Evolutionary conservation across 208 protist species (phyloP).

Genomic region (Phytomonas sp.): DNA sequence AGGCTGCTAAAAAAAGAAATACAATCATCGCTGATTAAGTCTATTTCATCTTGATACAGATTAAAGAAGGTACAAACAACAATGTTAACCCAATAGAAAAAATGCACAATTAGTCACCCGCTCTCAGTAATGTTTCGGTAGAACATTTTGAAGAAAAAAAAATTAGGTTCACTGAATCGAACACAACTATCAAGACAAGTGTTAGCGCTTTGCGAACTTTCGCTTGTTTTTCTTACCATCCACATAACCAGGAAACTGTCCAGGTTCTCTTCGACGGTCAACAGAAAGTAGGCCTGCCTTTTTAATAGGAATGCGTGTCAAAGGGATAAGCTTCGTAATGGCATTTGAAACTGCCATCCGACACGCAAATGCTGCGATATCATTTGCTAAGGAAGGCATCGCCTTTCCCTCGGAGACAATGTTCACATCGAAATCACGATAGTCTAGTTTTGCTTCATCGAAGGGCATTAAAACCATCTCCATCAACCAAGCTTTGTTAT

Average conservation of each 20-base stretch:
- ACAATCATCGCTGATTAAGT: slow-evolving; percentile 33
- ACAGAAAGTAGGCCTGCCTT: slow-evolving; percentile 84
- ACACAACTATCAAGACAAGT: slow-evolving; percentile 10
- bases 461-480: slow-evolving; percentile 87
- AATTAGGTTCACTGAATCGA: slow-evolving; percentile 5
- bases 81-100: slow-evolving; percentile 13
- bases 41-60: slow-evolving; percentile 1
- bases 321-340: slow-evolving; percentile 72
- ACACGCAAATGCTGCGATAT: slow-evolving; percentile 76
- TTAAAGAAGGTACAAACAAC: slow-evolving; percentile 13
- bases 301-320: slow-evolving; percentile 83
- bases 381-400: slow-evolving; percentile 77
- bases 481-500: slow-evolving; percentile 87
- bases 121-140: slow-evolving; percentile 12
- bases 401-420: slow-evolving; percentile 78
- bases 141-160: slow-evolving; percentile 13
- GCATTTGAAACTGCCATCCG: slow-evolving; percentile 81
- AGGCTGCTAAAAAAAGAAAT: slow-evolving; percentile 55
- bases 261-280: slow-evolving; percentile 63
- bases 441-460: slow-evolving; percentile 80
- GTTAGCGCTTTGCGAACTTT: slow-evolving; percentile 82
- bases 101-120: background rate
- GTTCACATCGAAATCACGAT: slow-evolving; percentile 81
- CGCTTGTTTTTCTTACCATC: slow-evolving; percentile 82
- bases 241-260: slow-evolving; percentile 79